Conservation (phyloP, 495 filamentous ascomycete species). For the Penicillium ochrochloron region DNA sequence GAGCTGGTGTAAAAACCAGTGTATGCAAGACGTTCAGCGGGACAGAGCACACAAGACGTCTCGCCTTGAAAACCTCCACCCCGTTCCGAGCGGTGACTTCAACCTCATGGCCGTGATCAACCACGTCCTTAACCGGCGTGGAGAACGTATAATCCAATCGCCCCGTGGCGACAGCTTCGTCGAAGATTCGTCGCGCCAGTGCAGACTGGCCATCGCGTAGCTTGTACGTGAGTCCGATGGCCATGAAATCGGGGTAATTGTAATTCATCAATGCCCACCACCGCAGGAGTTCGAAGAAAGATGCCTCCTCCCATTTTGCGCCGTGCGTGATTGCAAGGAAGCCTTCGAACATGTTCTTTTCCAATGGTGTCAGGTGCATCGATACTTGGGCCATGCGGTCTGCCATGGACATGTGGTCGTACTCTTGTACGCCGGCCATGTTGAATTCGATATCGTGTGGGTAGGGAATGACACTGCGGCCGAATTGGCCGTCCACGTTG, state of each 20-base stretch:
- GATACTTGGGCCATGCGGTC: conserved; percentile 1
- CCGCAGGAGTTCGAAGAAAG: conserved; percentile 28
- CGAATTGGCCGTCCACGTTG: conserved; percentile 19
- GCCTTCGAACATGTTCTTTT: background rate
- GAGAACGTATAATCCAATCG: background rate
- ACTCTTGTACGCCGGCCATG: conserved; percentile 18
- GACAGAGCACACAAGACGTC: background rate
- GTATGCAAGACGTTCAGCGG: conserved; percentile 5
- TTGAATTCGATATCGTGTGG: conserved; percentile 22
- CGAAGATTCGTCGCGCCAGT: conserved; percentile 23
- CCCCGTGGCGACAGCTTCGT: conserved; percentile 13
- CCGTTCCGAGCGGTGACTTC: background rate
- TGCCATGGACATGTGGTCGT: conserved; percentile 20
- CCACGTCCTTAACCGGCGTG: background rate
- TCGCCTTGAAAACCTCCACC: background rate
- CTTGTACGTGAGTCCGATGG: conserved; percentile 25
- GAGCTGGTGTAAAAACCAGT: background rate
- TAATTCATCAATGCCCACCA: conserved; percentile 22
- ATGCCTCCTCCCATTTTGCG: conserved; percentile 11
- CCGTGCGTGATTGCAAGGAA: background rate
- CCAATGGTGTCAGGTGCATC: background rate
- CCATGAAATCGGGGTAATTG: conserved; percentile 13
- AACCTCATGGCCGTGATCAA: background rate
- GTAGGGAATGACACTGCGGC: conserved; percentile 24
- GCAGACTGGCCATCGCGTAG: conserved; percentile 25